These are phyloP conservation scores for Chalaropsis ovoidea DNA, from an alignment of 2,329 filamentous ascomycete genomes.

Conservation along the genomic window DNA sequence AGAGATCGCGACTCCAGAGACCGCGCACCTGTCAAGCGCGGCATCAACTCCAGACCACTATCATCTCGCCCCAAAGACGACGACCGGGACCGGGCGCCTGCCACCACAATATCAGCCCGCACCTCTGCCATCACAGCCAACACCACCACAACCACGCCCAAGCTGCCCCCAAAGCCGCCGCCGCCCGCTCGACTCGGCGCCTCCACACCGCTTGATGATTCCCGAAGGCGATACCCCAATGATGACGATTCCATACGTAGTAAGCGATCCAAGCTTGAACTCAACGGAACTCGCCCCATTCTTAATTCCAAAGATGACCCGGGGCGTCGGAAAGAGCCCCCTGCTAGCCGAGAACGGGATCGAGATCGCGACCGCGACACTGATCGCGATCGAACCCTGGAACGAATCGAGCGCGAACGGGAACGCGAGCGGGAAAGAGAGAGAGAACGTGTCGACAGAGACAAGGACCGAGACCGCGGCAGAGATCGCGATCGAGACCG, in stretches of 20 bases:
- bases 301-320: conserved; percentile 11
- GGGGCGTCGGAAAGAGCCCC: conserved; percentile 14
- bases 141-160: conserved; percentile 3
- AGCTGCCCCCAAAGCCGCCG: conserved; percentile 20
- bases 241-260: conserved; percentile 8
- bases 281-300: conserved; percentile 1
- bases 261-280: conserved; percentile 10
- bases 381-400: conserved; percentile 8
- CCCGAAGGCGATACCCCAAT: conserved; percentile 10
- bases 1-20: conserved; percentile 19
- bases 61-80: conserved; percentile 17
- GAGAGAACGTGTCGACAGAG: conserved; percentile 7
- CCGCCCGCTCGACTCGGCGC: background rate
- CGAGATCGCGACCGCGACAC: conserved; percentile 14
- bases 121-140: background rate
- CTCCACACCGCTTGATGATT: conserved; percentile 6
- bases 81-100: background rate
- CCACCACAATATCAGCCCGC: background rate
- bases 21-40: conserved; percentile 5
- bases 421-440: background rate
- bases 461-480: background rate
- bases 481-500: conserved; percentile 4
- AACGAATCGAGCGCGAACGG: background rate
- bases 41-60: conserved; percentile 6
- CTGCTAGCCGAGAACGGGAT: conserved; percentile 16